Evolutionary conservation across 2,329 filamentous ascomycete genomes (phyloP), one percentile per base, ranked within the genome.

Genomic region (Verticillium longisporum): DNA sequence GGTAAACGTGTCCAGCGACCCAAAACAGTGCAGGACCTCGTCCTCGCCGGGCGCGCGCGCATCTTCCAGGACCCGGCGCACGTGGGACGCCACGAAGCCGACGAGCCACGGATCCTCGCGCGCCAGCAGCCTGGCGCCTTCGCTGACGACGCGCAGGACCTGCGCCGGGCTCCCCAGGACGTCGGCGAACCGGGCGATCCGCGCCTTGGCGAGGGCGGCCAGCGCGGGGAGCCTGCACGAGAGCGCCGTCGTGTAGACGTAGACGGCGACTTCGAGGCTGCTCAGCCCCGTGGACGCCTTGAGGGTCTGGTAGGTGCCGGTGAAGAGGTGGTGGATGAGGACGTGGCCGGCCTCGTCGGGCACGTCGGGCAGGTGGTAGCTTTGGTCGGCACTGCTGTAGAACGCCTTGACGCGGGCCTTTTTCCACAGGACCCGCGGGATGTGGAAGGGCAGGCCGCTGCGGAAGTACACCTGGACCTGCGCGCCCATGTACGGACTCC

Each of bases 241-340:
- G 1, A 14, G 45, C 6, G 60, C 58, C 33, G 55, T n/a, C 4
- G 50, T 56, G 21, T 63, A 63, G 18, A 62, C 58, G 1, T 14
- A 14, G 55, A 56, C 15, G 33, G 13, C n/a, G 41, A n/a, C 18
- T 26, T 50, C 41, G 18, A 50, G 21, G 5, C 32, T 18, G 33
- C n/a, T 56, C 33, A n/a, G n/a, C 11, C 26, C 10, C 7, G 11
- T 32, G 15, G 6, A 9, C 9, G 3, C 18, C 13, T 15, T 3
- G 9, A 63, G 58, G 14, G 55, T 60, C 18, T 62, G 58, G 60
- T 56, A 63, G 13, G 26, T 58, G 10, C 60, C 31, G 1, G 62
- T 62, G 11, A 60, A 9, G 7, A 63, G 55, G 37, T 58, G 62
- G 56, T 63, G 58, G 26, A 63, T 33, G 14, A 63, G 37, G 0